phyloP scores from a whole-genome alignment of 305 asterid species.

The Euphrasia arctica region DNA sequence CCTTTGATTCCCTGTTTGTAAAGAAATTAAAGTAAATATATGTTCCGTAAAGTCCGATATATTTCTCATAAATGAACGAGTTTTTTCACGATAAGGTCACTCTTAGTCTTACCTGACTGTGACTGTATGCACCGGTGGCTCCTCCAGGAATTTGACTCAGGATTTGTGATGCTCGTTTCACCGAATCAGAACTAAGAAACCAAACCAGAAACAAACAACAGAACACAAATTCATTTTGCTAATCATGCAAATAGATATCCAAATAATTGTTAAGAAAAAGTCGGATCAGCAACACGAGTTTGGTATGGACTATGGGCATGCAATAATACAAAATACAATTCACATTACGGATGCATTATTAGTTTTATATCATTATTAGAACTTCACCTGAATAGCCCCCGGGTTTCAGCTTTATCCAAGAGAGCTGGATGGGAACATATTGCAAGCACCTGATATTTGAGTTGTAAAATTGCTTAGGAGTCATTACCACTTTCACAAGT shows the following conservation, averaged over 20 bases:
- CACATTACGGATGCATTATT: constrained; percentile 4
- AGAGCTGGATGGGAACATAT: constrained; percentile 85
- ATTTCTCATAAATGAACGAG: too few species aligned
- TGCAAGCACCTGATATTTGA: constrained; percentile 72
- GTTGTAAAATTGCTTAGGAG: not conserved
- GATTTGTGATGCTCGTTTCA: constrained; percentile 83
- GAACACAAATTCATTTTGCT: too few species aligned
- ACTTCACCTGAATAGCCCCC: constrained; percentile 72
- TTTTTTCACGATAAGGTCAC: not conserved
- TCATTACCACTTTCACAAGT: not conserved
- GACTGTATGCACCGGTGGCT: constrained; percentile 99
- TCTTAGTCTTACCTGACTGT: constrained; percentile 66
- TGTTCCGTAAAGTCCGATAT: too few species aligned
- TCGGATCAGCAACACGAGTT: too few species aligned
- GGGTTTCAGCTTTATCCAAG: constrained; percentile 88
- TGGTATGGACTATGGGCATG: too few species aligned
- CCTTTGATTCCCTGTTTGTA: constrained; percentile 75
- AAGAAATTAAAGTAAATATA: too few species aligned
- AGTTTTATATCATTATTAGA: too few species aligned
- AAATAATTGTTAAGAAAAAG: too few species aligned
- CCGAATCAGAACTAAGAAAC: constrained; percentile 70
- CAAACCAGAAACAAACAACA: too few species aligned
- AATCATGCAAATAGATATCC: too few species aligned
- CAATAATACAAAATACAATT: not conserved
- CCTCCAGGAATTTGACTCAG: constrained; percentile 95